These are phyloP conservation scores for Panus rudis DNA, from an alignment of 768 basidiomycete genomes.

Conservation along the genomic window DNA sequence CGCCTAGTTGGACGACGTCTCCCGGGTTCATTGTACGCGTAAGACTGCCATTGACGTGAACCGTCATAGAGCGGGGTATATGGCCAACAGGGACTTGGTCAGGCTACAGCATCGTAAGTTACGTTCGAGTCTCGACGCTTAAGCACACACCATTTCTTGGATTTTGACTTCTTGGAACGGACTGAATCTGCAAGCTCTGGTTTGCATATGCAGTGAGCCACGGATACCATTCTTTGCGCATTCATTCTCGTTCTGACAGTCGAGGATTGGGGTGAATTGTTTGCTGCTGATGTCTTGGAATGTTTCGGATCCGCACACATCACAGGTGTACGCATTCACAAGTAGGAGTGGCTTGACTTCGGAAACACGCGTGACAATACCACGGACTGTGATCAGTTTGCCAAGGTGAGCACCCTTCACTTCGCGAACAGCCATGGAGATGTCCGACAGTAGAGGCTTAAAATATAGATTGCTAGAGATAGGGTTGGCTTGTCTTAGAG, in stretches of 20 bases:
- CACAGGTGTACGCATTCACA: slow-evolving; percentile 98
- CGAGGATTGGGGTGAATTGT: slow-evolving; percentile 80
- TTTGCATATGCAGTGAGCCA: slow-evolving; percentile 98
- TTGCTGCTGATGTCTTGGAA: slow-evolving; percentile 96
- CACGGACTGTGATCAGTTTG: slow-evolving; percentile 89
- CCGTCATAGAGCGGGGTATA: slow-evolving; percentile 96
- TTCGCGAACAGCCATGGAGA: slow-evolving; percentile 84
- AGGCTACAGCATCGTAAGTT: slow-evolving; percentile 44
- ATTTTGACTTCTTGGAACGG: slow-evolving; percentile 99
- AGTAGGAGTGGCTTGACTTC: slow-evolving; percentile 97
- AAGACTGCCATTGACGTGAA: slow-evolving; percentile 87
- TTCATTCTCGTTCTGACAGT: slow-evolving; percentile 81
- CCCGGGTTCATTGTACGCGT: slow-evolving; percentile 92
- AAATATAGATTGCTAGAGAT: slow-evolving; percentile 84
- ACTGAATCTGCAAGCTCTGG: slow-evolving; percentile 91
- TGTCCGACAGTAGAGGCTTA: slow-evolving; percentile 70
- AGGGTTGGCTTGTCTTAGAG: not conserved
- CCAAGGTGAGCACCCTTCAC: slow-evolving; percentile 86
- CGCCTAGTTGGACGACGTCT: slow-evolving; percentile 92
- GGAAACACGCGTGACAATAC: slow-evolving; percentile 96
- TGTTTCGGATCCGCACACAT: slow-evolving; percentile 95
- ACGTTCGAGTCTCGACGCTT: not conserved
- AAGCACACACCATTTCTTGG: slow-evolving; percentile 82
- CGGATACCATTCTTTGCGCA: slow-evolving; percentile 81
- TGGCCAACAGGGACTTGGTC: slow-evolving; percentile 99